Conservation (phyloP, 139 green algal genomes). For the Microglena sp. region DNA sequence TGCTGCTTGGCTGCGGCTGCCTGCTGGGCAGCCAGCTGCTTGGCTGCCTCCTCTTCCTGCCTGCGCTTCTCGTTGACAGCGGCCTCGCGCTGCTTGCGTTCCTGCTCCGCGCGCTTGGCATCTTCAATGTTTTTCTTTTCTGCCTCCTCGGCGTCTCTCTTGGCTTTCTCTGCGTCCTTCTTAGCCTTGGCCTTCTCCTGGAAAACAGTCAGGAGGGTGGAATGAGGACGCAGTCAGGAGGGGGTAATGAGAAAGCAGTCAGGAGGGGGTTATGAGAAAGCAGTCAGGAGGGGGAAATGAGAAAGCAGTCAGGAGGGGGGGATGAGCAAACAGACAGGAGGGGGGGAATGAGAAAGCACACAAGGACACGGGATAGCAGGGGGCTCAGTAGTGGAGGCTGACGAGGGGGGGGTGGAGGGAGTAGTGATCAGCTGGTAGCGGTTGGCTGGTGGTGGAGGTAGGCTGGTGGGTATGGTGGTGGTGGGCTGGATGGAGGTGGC, state of each 20-base stretch:
- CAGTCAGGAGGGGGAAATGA: background rate
- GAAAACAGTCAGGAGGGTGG: background rate
- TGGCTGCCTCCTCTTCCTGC: conserved; percentile 2
- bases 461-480: no score
- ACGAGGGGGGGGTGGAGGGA: no score
- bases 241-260: background rate
- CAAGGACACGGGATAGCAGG: no score
- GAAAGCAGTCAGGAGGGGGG: no score
- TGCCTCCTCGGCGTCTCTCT: conserved; percentile 41
- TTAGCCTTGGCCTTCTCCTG: conserved; percentile 38
- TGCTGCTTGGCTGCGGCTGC: conserved; percentile 5
- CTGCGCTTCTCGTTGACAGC: conserved; percentile 15
- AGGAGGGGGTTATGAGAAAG: no score
- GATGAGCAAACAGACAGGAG: no score
- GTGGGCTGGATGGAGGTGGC: no score
- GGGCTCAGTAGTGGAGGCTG: no score
- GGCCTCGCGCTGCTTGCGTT: conserved; percentile 40
- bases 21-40: background rate
- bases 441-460: no score
- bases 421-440: no score
- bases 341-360: no score
- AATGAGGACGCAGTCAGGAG: conserved; percentile 31
- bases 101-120: conserved; percentile 14
- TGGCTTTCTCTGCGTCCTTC: conserved; percentile 36
- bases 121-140: conserved; percentile 25